Conservation (phyloP, 495 filamentous ascomycete species). For the Aspergillus conjunctus region DNA sequence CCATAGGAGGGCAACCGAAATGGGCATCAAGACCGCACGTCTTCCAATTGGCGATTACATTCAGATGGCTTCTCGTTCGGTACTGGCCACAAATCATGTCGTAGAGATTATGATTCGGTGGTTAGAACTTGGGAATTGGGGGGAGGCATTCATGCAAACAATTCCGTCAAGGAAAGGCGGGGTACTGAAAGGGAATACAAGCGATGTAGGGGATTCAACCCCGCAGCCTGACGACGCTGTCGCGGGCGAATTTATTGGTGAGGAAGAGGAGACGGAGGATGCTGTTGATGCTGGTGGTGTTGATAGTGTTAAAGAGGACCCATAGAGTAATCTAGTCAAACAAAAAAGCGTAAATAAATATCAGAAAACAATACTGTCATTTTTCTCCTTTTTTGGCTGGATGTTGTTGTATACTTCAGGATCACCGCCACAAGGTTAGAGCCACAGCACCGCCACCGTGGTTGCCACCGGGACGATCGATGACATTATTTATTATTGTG, state of each 20-base stretch:
- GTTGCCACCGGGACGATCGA: conserved; percentile 23
- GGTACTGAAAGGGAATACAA: conserved; percentile 42
- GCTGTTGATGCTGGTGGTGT: background rate
- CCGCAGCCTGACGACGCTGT: conserved; percentile 22
- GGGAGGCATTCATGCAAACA: conserved; percentile 78
- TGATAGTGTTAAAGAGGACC: background rate
- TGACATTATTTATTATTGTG: conserved; percentile 29
- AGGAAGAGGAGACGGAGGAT: background rate
- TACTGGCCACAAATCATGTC: conserved; percentile 93
- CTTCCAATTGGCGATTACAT: conserved; percentile 92
- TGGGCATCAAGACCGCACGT: conserved; percentile 81
- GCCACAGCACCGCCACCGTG: conserved; percentile 8
- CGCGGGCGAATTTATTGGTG: background rate
- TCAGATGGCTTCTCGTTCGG: conserved; percentile 78
- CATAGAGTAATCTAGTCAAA: background rate
- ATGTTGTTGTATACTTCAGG: background rate
- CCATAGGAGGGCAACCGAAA: conserved; percentile 74
- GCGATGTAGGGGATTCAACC: conserved; percentile 14
- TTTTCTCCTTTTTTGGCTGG: background rate
- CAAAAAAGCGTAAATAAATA: background rate
- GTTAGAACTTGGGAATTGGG: conserved; percentile 88
- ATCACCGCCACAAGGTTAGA: background rate
- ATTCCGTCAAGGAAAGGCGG: conserved; percentile 86
- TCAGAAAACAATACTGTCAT: background rate
- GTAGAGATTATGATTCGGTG: conserved; percentile 94